These are phyloP conservation scores for Zasmidium cellare DNA, from an alignment of 2,329 filamentous ascomycete genomes.

Conservation along the genomic window DNA sequence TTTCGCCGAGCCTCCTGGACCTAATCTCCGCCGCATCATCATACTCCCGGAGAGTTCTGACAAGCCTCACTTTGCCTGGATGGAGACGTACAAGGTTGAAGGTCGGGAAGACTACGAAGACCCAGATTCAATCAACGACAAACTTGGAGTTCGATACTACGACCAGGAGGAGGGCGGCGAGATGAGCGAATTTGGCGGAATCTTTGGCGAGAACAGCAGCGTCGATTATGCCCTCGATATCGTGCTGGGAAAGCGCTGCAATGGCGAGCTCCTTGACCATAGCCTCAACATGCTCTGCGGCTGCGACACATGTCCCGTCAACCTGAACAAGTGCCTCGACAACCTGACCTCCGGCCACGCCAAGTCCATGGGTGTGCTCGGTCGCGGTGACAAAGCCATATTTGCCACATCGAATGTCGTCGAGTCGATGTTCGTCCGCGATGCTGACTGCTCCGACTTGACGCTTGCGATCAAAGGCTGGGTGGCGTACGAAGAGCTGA, in stretches of 20 bases:
- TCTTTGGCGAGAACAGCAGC: not conserved
- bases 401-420: not conserved
- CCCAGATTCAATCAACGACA: not conserved
- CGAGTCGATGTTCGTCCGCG: not conserved
- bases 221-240: not conserved
- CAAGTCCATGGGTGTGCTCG: not conserved
- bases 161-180: not conserved
- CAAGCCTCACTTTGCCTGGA: not conserved
- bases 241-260: not conserved
- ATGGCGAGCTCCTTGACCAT: not conserved
- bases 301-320: not conserved
- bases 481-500: not conserved
- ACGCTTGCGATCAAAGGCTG: not conserved
- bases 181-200: not conserved
- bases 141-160: not conserved
- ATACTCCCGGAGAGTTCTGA: not conserved
- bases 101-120: not conserved
- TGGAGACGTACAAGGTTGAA: not conserved
- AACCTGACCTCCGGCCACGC: not conserved
- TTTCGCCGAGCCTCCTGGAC: not conserved
- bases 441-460: not conserved
- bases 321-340: not conserved
- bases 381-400: not conserved
- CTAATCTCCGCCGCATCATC: not conserved
- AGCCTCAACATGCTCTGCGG: not conserved